Evolutionary conservation across 192 early-diverging fungal species (phyloP).

Genomic region (Entophlyctis helioformis): DNA sequence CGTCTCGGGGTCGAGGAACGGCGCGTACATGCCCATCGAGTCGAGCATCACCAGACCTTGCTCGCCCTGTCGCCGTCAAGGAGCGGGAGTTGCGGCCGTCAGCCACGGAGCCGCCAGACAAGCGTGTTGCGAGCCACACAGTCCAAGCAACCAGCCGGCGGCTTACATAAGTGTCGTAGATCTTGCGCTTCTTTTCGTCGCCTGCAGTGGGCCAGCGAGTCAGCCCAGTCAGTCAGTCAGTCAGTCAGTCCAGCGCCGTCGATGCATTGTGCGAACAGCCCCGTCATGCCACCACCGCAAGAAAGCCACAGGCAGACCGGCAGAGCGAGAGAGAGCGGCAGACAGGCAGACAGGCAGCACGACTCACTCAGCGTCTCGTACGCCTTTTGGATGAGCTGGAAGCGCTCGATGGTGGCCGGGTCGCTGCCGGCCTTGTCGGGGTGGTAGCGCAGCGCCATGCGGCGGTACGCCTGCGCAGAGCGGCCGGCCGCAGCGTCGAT

Average conservation of each 20-base stretch:
- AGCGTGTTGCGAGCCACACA: not conserved
- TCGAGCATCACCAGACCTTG: conserved; percentile 33
- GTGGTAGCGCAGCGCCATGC: conserved; percentile 47
- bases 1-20: conserved; percentile 34
- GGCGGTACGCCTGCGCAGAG: conserved; percentile 17
- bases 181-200: conserved; percentile 59
- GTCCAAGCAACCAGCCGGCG: not conserved
- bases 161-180: conserved; percentile 76
- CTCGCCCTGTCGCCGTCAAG: conserved; percentile 22
- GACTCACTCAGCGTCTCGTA: conserved; percentile 59
- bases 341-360: not conserved
- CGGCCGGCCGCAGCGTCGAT: not conserved
- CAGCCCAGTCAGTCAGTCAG: too few relatives aligned
- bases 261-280: not conserved
- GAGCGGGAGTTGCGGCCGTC: not conserved
- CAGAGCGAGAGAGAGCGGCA: conserved; percentile 34
- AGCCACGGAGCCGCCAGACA: not conserved
- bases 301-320: conserved; percentile 23
- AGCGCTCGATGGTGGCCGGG: conserved; percentile 45
- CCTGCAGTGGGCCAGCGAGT: conserved; percentile 21
- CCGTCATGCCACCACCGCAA: conserved; percentile 2
- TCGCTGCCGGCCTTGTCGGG: conserved; percentile 54
- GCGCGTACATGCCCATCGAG: conserved; percentile 16
- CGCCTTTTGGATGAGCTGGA: conserved; percentile 76
- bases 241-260: conserved; percentile 13